Conservation (phyloP, 2,329 filamentous ascomycete genomes). For the Fusarium tuaranense region DNA sequence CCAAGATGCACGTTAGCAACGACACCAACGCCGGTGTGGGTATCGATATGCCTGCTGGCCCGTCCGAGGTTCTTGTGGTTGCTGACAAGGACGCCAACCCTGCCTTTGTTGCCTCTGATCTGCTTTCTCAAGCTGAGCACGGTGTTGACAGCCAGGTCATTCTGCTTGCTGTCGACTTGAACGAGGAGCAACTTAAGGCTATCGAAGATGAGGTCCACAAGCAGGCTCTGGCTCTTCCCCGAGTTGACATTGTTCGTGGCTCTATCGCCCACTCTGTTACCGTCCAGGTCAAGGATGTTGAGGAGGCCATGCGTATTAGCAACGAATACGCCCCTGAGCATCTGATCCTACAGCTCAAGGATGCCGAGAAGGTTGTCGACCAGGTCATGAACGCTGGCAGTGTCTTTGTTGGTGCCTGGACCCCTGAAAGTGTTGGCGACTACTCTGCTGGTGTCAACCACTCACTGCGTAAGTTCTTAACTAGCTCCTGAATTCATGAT, state of each 20-base stretch:
- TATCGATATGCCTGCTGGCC: conserved; percentile 98
- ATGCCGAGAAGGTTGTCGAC: conserved; percentile 80
- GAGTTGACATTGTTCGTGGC: conserved; percentile 92
- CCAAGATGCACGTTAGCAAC: conserved; percentile 98
- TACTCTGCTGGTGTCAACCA: conserved; percentile 99
- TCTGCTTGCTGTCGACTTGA: conserved; percentile 85
- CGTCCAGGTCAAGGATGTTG: conserved; percentile 76
- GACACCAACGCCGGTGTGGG: conserved; percentile 95
- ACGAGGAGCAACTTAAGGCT: conserved; percentile 77
- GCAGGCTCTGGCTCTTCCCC: conserved; percentile 87
- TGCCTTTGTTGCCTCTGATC: conserved; percentile 93
- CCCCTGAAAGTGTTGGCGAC: conserved; percentile 96
- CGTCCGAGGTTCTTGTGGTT: conserved; percentile 95
- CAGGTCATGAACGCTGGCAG: conserved; percentile 93
- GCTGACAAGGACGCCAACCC: conserved; percentile 91
- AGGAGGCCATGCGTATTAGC: conserved; percentile 83
- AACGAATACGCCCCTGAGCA: conserved; percentile 98
- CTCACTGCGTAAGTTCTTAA: conserved; percentile 82
- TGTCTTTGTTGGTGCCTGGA: conserved; percentile 96
- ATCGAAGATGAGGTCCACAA: conserved; percentile 93
- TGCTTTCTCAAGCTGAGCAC: conserved; percentile 96
- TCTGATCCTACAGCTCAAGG: conserved; percentile 87
- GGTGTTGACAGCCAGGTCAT: conserved; percentile 97
- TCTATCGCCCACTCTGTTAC: conserved; percentile 93
- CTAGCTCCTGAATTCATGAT: background rate